Evolutionary conservation across 805 yeast species (phyloP), one percentile per base, ranked within the genome.

Genomic region (Suhomyces sp.): DNA sequence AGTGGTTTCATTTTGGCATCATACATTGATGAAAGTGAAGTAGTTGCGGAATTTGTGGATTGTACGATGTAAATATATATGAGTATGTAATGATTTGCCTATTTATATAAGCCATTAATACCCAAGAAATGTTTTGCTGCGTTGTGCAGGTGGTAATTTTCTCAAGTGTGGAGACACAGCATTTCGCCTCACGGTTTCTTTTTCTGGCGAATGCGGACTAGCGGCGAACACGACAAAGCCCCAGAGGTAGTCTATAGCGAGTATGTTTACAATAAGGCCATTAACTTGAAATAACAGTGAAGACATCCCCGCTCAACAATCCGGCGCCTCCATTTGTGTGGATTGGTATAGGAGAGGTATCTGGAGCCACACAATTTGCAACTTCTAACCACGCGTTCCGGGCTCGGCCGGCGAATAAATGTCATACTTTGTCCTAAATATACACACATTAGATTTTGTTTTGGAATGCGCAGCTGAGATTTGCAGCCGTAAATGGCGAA

Each of bases 81-180:
- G 12, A 6, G 2, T n/a, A n/a, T n/a, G 6, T 31, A 6, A 13
- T n/a, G 15, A 10, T 10, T 10, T 17, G 6, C 7, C 13, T 19
- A 37, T 37, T 37, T 37, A 37, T 37, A 37, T 17, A 10, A 37
- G 12, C 9, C 21, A 7, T 37, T 2, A 37, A 37, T 22, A 37
- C 21, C 22, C 27, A 21, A 39, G 43, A 17, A 25, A 20, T 43
- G 46, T 25, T 21, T 43, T 43, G 46, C 46, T 43, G 46, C 46
- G 22, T 43, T 43, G 31, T 25, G 50, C 24, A 9, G 24, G 43
- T 25, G 37, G 24, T 22, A 29, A 20, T 25, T 44, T 45, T 31
- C 44, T 39, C 39, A 8, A 40, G 40, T 45, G 52, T 49, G 48
- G 52, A 29, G 46, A 21, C 39, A 9, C 8, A 27, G 19, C 43